Base-by-base conservation (phyloP, 352 stramenopile genomes). In the Pythium plurisporium region DNA sequence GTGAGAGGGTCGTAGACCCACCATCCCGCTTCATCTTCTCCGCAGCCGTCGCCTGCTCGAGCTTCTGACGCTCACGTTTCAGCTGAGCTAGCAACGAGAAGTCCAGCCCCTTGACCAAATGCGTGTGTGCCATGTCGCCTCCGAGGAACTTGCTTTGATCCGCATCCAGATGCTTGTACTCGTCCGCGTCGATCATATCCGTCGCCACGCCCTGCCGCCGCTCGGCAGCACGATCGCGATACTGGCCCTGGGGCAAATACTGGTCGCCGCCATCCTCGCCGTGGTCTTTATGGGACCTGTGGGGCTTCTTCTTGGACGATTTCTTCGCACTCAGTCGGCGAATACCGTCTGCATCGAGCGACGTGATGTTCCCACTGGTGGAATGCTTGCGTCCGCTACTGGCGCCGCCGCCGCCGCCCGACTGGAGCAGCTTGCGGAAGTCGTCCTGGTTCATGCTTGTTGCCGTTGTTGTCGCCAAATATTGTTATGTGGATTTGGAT, bases 71-170 rank as follows among this genome's bases (percentile, higher is more conserved):
- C 55, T 96, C 86, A 17, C 74, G 67, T 61, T 92, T 91, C 23
- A 96, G 70, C 57, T 96, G 89, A 36, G 88, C 66, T 23, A 96
- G 69, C 25, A 98, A 65, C 11, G 87, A 75, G 33, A 86, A 79
- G 77, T 98, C 89, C 45, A 98, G 59, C 20, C 64, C 91, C 54
- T 95, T 97, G 4, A 96, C 88, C 17, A 96, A 54, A 67, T 96
- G 87, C 29, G 89, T 94, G 70, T 93, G 84, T 51, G 86, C 73
- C 61, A 91, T 69, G 52, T 96, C 36, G 11, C 45, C 44, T 17
- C 44, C 27, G 14, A 62, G 55, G 26, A 59, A 59, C 40, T 59
- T 94, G 59, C 59, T 95, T 59, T 90, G 82, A 42, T 94, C 74
- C n/a, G 62, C 61, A 43, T 89, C 69, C 7, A 88, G 59, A 41